A percentile compares a stretch with the other conserved stretches of the same genome.
phyloP scores from a whole-genome alignment of 331 rosid genomes.

The Telfairia occidentalis region DNA sequence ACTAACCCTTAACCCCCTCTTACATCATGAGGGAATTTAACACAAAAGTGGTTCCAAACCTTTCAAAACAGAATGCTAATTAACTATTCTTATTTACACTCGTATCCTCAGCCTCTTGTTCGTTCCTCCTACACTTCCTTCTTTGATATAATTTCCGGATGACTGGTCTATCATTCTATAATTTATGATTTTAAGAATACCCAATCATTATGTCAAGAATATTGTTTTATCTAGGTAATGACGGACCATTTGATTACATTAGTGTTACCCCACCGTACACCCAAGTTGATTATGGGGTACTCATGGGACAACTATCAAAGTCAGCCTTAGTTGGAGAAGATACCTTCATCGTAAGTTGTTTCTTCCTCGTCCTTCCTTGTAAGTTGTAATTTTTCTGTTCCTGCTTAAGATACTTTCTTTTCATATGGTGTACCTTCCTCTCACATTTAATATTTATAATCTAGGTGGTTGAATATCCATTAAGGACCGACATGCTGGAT shows the following conservation, averaged over 20 bases:
- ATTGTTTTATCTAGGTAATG: constrained; percentile 39
- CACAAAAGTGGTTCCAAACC: too few relatives aligned
- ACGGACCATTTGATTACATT: constrained; percentile 66
- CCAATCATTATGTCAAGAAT: not conserved
- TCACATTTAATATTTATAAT: constrained; percentile 10
- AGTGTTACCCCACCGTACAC: constrained; percentile 94
- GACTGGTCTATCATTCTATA: too few relatives aligned
- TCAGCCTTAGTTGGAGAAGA: constrained; percentile 63
- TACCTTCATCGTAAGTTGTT: constrained; percentile 58
- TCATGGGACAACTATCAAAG: constrained; percentile 68
- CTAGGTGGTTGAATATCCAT: constrained; percentile 86
- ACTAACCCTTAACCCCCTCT: too few relatives aligned
- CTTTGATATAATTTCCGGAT: too few relatives aligned
- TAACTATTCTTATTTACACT: too few relatives aligned
- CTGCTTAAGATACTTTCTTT: constrained; percentile 12
- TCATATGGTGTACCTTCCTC: constrained; percentile 2
- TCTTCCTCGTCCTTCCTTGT: constrained; percentile 86
- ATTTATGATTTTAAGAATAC: not conserved
- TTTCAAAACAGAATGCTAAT: too few relatives aligned
- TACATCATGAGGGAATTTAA: too few relatives aligned
- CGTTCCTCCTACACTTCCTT: too few relatives aligned
- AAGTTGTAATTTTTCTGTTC: constrained; percentile 21
- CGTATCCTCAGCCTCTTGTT: too few relatives aligned
- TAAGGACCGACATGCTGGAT: constrained; percentile 78
- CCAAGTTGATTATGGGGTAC: constrained; percentile 65